These are phyloP conservation scores for Picochlorum sp. DNA, from an alignment of 139 green algal species.

Conservation along the genomic window DNA sequence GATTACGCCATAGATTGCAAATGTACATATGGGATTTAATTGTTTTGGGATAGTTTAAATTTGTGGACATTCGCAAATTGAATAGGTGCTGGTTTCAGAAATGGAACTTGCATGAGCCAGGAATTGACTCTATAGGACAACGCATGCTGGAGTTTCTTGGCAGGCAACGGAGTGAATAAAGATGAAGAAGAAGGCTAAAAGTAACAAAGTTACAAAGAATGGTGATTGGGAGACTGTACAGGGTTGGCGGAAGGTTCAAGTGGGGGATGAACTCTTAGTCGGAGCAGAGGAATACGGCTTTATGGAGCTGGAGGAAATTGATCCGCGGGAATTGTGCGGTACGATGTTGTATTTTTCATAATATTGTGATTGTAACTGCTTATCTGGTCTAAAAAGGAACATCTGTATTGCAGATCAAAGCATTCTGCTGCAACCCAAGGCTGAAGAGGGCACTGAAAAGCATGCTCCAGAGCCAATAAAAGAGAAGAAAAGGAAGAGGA, in stretches of 20 bases:
- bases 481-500: constrained; percentile 19
- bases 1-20: no score
- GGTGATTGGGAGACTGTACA: constrained; percentile 1
- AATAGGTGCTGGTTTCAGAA: no score
- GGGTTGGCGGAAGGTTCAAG: constrained; percentile 50
- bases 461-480: background rate
- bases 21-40: no score
- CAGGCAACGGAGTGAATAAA: no score
- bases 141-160: no score
- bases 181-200: background rate
- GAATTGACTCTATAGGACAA: no score
- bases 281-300: constrained; percentile 68
- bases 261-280: constrained; percentile 48
- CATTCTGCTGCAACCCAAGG: no score
- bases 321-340: constrained; percentile 8
- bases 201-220: background rate
- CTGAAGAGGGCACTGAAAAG: background rate
- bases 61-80: no score
- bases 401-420: no score
- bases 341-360: constrained; percentile 4
- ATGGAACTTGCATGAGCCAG: no score
- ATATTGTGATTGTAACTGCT: background rate
- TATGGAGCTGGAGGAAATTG: constrained; percentile 57
- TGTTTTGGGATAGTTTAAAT: no score
- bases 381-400: background rate